Conservation (phyloP, 116 monocot species). For the Dioscorea cayenensis region DNA sequence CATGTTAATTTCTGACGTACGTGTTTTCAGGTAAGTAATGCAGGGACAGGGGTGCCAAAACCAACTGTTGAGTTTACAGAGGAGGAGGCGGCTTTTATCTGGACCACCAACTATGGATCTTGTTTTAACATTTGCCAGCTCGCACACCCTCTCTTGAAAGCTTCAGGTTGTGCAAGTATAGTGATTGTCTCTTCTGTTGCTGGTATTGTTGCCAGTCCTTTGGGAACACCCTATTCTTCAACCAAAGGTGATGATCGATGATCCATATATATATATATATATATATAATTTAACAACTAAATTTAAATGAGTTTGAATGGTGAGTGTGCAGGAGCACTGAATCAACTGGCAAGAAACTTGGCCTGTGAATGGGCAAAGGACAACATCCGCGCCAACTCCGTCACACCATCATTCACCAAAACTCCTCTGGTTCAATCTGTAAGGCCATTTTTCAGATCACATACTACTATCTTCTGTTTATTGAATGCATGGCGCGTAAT, state of each 20-base stretch:
- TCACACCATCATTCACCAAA: constrained; percentile 11
- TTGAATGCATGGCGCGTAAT: not conserved
- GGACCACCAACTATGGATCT: constrained; percentile 25
- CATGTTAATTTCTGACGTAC: no score
- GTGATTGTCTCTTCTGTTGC: constrained; percentile 18
- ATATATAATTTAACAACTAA: no score
- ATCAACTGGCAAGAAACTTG: constrained; percentile 23
- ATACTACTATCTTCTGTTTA: no score
- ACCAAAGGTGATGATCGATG: constrained; percentile 12
- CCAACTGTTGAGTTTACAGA: constrained; percentile 7
- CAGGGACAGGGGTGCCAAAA: not conserved
- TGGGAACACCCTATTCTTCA: constrained; percentile 8
- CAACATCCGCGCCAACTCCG: constrained; percentile 15
- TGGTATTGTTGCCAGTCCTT: not conserved
- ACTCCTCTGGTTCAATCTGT: constrained; percentile 7
- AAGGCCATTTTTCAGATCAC: not conserved
- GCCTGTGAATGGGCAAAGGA: constrained; percentile 34
- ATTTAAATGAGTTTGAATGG: no score
- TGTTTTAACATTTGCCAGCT: constrained; percentile 25
- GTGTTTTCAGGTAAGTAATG: constrained; percentile 5
- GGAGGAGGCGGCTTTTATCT: constrained; percentile 5
- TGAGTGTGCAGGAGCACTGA: constrained; percentile 12
- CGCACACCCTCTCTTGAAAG: constrained; percentile 22
- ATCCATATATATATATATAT: no score
- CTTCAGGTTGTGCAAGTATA: constrained; percentile 17